Conservation (phyloP, 192 early-diverging fungal genomes). For the Lobosporangium transversale region DNA sequence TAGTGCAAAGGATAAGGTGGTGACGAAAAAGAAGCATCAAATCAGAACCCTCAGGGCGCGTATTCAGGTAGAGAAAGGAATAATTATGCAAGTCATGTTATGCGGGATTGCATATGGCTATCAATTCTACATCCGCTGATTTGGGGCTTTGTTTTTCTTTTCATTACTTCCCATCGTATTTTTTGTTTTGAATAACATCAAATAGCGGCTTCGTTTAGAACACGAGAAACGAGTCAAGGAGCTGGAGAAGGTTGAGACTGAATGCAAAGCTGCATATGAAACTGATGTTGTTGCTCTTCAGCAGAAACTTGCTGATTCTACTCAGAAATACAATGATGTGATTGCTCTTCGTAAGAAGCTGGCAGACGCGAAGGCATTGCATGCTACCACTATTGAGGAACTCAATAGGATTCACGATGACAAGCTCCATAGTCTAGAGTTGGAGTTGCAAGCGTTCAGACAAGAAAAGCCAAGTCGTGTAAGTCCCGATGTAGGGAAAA, state of each 20-base stretch:
- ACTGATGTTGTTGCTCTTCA: constrained; percentile 6
- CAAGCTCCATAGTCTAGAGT: constrained; percentile 23
- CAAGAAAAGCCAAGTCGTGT: constrained; percentile 9
- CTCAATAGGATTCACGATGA: constrained; percentile 47
- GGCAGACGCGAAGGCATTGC: constrained; percentile 10
- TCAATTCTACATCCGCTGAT: too few species aligned
- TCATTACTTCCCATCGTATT: neutral
- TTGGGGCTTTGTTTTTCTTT: neutral
- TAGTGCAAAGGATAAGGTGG: constrained; percentile 28
- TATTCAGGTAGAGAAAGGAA: constrained; percentile 8
- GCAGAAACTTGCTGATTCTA: constrained; percentile 1
- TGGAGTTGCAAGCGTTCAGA: constrained; percentile 26
- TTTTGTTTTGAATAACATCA: neutral
- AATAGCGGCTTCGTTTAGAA: constrained; percentile 21
- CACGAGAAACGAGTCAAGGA: constrained; percentile 20
- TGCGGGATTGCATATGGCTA: too few species aligned
- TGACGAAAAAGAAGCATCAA: constrained; percentile 27
- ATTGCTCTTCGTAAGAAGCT: constrained; percentile 14
- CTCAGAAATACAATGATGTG: constrained; percentile 12
- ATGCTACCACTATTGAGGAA: constrained; percentile 26
- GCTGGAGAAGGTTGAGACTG: neutral
- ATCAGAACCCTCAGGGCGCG: constrained; percentile 28
- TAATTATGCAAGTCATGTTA: too few species aligned
- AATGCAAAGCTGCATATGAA: constrained; percentile 10
- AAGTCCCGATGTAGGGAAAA: neutral